Evolutionary conservation across 352 stramenopile genomes (phyloP).

Genomic region (Elongisporangium undulatum): DNA sequence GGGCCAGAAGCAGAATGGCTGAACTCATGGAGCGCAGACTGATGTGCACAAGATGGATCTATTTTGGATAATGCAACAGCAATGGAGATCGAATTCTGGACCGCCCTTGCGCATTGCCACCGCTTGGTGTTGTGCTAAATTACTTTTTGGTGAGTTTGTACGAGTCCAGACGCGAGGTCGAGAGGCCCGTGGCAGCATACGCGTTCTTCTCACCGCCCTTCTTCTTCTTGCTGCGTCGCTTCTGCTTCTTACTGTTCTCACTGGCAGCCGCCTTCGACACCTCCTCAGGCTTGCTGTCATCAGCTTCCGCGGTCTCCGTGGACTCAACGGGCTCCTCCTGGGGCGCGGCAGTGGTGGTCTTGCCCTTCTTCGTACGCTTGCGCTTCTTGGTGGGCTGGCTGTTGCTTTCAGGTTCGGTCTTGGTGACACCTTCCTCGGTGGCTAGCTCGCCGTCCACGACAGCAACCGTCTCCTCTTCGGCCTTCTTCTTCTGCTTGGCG

Average conservation of each 20-base stretch:
- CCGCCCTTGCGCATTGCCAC: too few relatives aligned
- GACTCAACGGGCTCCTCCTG: not conserved
- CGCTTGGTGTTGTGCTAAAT: not conserved
- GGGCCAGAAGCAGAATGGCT: too few relatives aligned
- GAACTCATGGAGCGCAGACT: not conserved
- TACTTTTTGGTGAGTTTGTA: constrained; percentile 65
- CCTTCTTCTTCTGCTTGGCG: constrained; percentile 15
- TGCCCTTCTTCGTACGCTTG: constrained; percentile 64
- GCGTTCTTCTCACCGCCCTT: constrained; percentile 33
- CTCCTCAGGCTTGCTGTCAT: not conserved
- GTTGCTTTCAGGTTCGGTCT: not conserved
- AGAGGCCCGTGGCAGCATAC: constrained; percentile 48
- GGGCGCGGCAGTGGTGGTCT: constrained; percentile 2
- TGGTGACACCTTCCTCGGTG: constrained; percentile 5
- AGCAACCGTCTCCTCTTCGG: constrained; percentile 4
- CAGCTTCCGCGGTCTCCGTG: not conserved
- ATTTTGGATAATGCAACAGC: not conserved
- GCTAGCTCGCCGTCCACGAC: constrained; percentile 1
- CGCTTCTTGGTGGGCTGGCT: constrained; percentile 56
- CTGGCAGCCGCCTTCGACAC: not conserved
- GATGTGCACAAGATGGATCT: not conserved
- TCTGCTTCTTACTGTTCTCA: constrained; percentile 38
- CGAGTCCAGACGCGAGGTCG: constrained; percentile 74
- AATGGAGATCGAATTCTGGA: too few relatives aligned
- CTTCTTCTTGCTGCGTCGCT: constrained; percentile 58